A percentile compares a stretch with the other conserved stretches of the same genome.
Conservation (phyloP, 2,329 filamentous ascomycete genomes). For the Pyrenochaeta sp. region DNA sequence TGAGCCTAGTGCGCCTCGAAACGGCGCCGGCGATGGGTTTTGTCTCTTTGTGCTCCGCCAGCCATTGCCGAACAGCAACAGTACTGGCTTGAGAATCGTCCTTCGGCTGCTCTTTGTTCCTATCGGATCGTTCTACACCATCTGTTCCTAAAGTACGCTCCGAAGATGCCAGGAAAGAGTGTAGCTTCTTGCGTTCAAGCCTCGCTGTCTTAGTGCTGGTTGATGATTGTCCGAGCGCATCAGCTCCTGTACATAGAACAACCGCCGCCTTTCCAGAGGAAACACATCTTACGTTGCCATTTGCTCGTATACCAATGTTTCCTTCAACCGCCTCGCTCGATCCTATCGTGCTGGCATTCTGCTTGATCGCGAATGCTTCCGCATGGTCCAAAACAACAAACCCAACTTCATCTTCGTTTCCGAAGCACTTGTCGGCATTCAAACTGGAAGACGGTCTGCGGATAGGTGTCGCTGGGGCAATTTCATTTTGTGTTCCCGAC, state of each 20-base stretch:
- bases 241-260: constrained; percentile 28
- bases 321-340: constrained; percentile 49
- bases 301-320: constrained; percentile 39
- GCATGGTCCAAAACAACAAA: constrained; percentile 58
- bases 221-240: constrained; percentile 18
- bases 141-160: constrained; percentile 18
- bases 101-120: not conserved
- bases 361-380: constrained; percentile 56
- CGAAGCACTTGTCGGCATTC: constrained; percentile 34
- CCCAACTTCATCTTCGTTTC: constrained; percentile 50
- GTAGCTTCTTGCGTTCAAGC: constrained; percentile 54
- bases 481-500: constrained; percentile 23
- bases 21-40: constrained; percentile 57
- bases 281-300: constrained; percentile 47
- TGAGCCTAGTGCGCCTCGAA: constrained; percentile 58
- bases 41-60: constrained; percentile 55
- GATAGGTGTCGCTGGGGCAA: constrained; percentile 30
- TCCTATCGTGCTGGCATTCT: constrained; percentile 56
- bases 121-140: constrained; percentile 13
- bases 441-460: constrained; percentile 37
- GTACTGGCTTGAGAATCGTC: constrained; percentile 20
- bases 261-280: constrained; percentile 44
- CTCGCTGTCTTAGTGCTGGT: constrained; percentile 40
- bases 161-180: constrained; percentile 50
- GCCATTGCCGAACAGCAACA: constrained; percentile 51